phyloP scores from a whole-genome alignment of 192 early-diverging fungal genomes.

The Gorgonomyces haynaldii region DNA sequence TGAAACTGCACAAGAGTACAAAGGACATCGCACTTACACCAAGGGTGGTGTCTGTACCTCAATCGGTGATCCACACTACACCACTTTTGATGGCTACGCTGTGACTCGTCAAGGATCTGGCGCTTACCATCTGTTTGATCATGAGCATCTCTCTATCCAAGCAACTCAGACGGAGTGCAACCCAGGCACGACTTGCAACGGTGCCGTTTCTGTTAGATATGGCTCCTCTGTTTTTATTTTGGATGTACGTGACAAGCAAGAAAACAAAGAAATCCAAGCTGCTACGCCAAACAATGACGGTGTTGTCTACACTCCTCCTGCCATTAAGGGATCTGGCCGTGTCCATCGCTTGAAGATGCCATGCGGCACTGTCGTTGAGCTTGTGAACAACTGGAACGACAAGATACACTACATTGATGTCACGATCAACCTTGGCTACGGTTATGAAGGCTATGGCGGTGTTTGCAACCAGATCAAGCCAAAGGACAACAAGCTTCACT shows the following conservation, averaged over 20 bases:
- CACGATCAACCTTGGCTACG: neutral
- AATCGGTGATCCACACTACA: conserved; percentile 8
- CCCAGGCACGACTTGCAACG: conserved; percentile 2
- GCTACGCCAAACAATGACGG: conserved; percentile 3
- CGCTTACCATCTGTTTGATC: neutral
- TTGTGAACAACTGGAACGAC: neutral
- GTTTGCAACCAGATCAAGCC: neutral
- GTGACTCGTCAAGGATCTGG: neutral
- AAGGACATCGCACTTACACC: neutral
- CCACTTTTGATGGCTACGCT: neutral
- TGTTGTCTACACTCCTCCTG: conserved; percentile 2
- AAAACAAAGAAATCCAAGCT: neutral
- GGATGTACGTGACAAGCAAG: neutral
- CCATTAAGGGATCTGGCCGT: neutral
- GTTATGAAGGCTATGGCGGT: conserved; percentile 6
- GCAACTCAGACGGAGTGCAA: neutral
- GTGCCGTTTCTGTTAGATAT: conserved; percentile 5
- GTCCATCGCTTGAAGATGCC: neutral
- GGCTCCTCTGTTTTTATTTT: conserved; percentile 3
- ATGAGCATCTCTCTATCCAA: conserved; percentile 2
- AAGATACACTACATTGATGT: conserved; percentile 2
- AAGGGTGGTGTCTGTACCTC: neutral
- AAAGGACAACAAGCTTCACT: too few relatives aligned
- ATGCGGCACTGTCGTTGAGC: conserved; percentile 4
- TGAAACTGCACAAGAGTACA: neutral